These are phyloP conservation scores for Petasospora rhodanensis DNA, from an alignment of 1,139 yeast genomes.

Conservation along the genomic window DNA sequence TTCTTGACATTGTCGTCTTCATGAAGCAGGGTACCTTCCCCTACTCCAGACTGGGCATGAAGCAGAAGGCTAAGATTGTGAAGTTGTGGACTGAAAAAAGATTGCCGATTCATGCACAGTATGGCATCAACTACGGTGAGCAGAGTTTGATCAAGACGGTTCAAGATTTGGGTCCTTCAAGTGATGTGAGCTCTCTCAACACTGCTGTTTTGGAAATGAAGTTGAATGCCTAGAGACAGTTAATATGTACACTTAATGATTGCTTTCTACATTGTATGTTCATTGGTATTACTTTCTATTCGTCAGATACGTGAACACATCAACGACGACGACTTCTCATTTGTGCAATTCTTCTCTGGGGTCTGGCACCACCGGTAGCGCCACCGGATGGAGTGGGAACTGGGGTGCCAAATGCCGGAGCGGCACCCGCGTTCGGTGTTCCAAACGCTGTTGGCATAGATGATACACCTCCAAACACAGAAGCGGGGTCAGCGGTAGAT, in stretches of 20 bases:
- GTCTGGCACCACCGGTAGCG: no score
- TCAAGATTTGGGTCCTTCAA: conserved; percentile 40
- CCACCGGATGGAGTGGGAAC: conserved; percentile 13
- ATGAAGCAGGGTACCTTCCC: conserved; percentile 64
- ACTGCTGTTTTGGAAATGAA: conserved; percentile 7
- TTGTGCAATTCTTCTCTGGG: conserved; percentile 25
- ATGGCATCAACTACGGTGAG: conserved; percentile 63
- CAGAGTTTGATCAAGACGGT: conserved; percentile 51
- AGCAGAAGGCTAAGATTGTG: conserved; percentile 70
- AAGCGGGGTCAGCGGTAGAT: conserved; percentile 6
- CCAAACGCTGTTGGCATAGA: conserved; percentile 2
- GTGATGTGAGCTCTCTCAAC: conserved; percentile 10
- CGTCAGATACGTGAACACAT: no score
- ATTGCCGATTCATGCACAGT: conserved; percentile 36
- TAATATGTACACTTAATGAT: no score
- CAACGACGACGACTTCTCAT: conserved; percentile 26
- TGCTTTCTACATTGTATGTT: no score
- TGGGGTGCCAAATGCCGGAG: conserved; percentile 10
- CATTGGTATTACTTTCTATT: no score
- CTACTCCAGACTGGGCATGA: conserved; percentile 64
- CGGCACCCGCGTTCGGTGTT: conserved; percentile 16
- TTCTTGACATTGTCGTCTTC: conserved; percentile 84
- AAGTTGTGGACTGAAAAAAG: conserved; percentile 46
- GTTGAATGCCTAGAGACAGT: no score
- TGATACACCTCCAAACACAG: conserved; percentile 15